Conservation (phyloP, 2,329 filamentous ascomycete genomes). For the Venturia nashicola region DNA sequence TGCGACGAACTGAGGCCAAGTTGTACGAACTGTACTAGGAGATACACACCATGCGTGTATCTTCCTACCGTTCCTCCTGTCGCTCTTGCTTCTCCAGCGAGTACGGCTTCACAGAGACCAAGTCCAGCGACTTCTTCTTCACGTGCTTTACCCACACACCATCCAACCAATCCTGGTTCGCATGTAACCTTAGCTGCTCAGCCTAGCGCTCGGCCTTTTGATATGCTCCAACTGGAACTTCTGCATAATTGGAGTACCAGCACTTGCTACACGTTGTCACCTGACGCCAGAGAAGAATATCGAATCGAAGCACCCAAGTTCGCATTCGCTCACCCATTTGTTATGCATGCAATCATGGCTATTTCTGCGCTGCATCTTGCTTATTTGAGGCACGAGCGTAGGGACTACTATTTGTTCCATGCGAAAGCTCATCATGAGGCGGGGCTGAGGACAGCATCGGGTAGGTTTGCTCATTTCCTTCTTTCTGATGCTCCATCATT, state of each 20-base stretch:
- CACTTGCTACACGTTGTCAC: neutral
- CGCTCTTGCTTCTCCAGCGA: neutral
- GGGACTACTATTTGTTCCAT: neutral
- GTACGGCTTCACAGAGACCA: neutral
- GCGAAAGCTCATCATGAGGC: neutral
- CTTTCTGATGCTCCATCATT: neutral
- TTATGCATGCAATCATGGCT: constrained; percentile 31
- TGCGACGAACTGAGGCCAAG: constrained; percentile 32
- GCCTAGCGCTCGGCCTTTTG: neutral
- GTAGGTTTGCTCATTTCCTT: neutral
- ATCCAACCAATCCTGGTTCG: neutral
- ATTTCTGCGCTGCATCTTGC: constrained; percentile 27
- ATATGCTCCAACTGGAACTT: neutral
- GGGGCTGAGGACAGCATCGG: neutral
- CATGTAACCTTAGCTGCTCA: neutral
- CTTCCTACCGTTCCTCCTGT: neutral
- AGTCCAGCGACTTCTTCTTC: neutral
- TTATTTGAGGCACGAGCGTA: constrained; percentile 14
- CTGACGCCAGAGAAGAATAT: constrained; percentile 18
- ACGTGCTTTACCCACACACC: neutral
- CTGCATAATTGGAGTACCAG: neutral
- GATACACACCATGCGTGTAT: neutral
- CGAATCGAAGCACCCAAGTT: constrained; percentile 21
- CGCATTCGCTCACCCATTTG: constrained; percentile 22
- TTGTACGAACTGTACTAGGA: constrained; percentile 36